Evolutionary conservation across 257 asterid species (phyloP).

Genomic region (Plantago major): DNA sequence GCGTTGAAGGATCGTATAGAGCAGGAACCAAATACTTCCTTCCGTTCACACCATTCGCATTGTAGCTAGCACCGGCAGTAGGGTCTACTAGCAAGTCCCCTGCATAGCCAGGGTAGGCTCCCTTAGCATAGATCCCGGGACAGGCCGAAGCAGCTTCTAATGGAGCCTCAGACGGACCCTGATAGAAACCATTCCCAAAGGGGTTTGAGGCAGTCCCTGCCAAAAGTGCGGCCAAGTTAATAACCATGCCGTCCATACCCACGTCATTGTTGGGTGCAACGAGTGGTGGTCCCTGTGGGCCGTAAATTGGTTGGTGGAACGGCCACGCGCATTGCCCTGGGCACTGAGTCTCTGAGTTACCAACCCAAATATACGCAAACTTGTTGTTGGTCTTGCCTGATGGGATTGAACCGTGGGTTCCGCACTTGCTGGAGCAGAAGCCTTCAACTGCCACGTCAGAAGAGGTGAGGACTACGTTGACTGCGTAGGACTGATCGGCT

Average conservation of each 20-base stretch:
- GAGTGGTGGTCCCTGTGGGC: slow-evolving; percentile 44
- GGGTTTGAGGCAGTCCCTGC: slow-evolving; percentile 48
- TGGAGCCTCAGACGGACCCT: slow-evolving; percentile 42
- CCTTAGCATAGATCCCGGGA: slow-evolving; percentile 41
- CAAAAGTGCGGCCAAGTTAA: slow-evolving; percentile 38
- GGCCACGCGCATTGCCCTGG: slow-evolving; percentile 51
- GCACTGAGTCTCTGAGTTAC: slow-evolving; percentile 40
- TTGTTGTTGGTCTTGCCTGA: not conserved
- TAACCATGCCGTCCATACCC: slow-evolving; percentile 47
- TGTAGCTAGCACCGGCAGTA: slow-evolving; percentile 48
- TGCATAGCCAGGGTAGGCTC: slow-evolving; percentile 53
- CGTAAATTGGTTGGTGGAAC: slow-evolving; percentile 47
- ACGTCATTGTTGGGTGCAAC: slow-evolving; percentile 51
- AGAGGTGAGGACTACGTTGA: slow-evolving; percentile 39
- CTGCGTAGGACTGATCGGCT: slow-evolving; percentile 28
- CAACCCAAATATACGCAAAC: slow-evolving; percentile 43
- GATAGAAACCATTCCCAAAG: slow-evolving; percentile 44
- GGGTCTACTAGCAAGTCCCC: slow-evolving; percentile 41
- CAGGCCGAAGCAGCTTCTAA: slow-evolving; percentile 55
- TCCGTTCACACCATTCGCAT: slow-evolving; percentile 41
- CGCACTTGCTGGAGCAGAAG: slow-evolving; percentile 36
- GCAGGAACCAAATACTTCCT: slow-evolving; percentile 44
- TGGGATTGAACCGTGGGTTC: slow-evolving; percentile 23
- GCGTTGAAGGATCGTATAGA: slow-evolving; percentile 35
- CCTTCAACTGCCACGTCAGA: slow-evolving; percentile 38